Conservation (phyloP, 768 basidiomycete genomes). For the Roridomyces roridus region DNA sequence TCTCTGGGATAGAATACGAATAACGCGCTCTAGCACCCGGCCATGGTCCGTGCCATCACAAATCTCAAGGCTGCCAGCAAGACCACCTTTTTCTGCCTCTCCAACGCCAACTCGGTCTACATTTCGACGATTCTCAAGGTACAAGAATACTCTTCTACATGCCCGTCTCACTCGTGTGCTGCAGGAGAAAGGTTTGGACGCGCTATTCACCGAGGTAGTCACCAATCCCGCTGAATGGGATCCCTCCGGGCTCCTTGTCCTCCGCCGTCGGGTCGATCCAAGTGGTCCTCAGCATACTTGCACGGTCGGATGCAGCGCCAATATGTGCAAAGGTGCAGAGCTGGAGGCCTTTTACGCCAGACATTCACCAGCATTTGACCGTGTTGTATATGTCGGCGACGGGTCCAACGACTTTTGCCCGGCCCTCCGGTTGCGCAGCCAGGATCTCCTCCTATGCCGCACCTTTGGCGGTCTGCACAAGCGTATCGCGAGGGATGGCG, state of each 20-base stretch:
- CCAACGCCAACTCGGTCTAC: constrained; percentile 93
- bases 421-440: constrained; percentile 80
- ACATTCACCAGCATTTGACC: constrained; percentile 68
- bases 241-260: constrained; percentile 67
- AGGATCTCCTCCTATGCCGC: constrained; percentile 86
- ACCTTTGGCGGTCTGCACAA: constrained; percentile 78
- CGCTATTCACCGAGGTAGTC: constrained; percentile 82
- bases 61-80: constrained; percentile 68
- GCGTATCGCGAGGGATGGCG: constrained; percentile 81
- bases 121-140: constrained; percentile 91
- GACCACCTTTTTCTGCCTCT: constrained; percentile 89
- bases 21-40: constrained; percentile 76
- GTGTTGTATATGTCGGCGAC: constrained; percentile 91
- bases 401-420: constrained; percentile 97
- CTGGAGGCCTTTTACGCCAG: constrained; percentile 79
- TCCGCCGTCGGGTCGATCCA: constrained; percentile 80
- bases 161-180: not conserved
- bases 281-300: constrained; percentile 82
- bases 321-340: constrained; percentile 98
- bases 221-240: constrained; percentile 94
- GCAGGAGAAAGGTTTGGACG: constrained; percentile 76
- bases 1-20: not conserved
- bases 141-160: not conserved
- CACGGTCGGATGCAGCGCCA: constrained; percentile 86
- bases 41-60: constrained; percentile 91